Evolutionary conservation across 208 protist genomes (phyloP), one percentile per base, ranked within the genome.

Genomic region (Angomonas ambiguus): DNA sequence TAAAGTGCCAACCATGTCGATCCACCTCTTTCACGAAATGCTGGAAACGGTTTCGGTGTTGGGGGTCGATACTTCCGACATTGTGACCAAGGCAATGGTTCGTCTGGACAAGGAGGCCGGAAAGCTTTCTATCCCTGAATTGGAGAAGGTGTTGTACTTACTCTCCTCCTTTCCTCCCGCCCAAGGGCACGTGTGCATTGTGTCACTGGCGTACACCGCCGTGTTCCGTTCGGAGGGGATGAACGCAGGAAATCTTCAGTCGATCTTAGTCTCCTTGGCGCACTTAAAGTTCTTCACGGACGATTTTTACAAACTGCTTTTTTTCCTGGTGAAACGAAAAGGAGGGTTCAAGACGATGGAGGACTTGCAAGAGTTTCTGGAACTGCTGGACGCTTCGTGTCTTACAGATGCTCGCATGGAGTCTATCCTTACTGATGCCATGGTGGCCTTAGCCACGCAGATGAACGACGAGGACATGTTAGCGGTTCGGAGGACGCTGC

Each of bases 121-220:
- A 1, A 75, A 72, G 41, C 71, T 96, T 30, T 71, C 81, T 1
- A 62, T 87, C 24, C 69, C 82, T 4, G 83, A 91, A 65, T 31
- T 91, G 16, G 74, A 67, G 20, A 67, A 74, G 51, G 69, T 80
- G 20, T 34, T 96, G 20, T 71, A 91, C 24, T 72, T 96, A 28
- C 74, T 96, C 30, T 87, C 85, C 28, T 83, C 67, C 51, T 96
- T 92, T 69, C 87, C 91, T 6, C 85, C 87, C 0, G 87, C 91
- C 8, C 69, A 79, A 35, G 83, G 76, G 1, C 60, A 92, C 30
- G 67, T 79, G 27, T 87, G 83, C 51, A 67, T 93, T 28, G 85
- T 88, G 4, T 84, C 83, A 4, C 59, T 96, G 13, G 77, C 79
- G 18, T 92, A 91, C 53, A 82, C 85, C 13, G 78, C 74, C 20